These are phyloP conservation scores for Epichloe baconii DNA, from an alignment of 2,329 filamentous ascomycete species.

Conservation along the genomic window DNA sequence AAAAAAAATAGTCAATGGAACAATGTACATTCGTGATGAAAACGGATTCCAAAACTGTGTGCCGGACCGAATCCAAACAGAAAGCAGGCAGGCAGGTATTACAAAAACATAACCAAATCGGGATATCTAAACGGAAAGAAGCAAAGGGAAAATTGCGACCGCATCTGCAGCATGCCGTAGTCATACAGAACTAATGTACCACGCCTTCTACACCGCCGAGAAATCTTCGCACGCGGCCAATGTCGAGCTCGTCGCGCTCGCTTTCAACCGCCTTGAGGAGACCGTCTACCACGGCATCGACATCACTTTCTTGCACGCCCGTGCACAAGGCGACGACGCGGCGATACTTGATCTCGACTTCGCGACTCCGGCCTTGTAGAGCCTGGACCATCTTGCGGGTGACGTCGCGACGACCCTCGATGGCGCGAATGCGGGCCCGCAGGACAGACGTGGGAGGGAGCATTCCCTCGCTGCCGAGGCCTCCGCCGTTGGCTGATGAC, in stretches of 20 bases:
- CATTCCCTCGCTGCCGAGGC: slow-evolving; percentile 25
- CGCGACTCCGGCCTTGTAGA: slow-evolving; percentile 66
- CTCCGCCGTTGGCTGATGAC: slow-evolving; percentile 16
- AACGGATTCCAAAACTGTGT: too few relatives aligned
- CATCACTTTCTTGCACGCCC: slow-evolving; percentile 59
- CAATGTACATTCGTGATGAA: too few relatives aligned
- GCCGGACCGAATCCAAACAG: neutral
- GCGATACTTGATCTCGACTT: slow-evolving; percentile 77
- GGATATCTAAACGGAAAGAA: neutral
- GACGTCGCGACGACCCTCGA: slow-evolving; percentile 53
- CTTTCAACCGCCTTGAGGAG: slow-evolving; percentile 83
- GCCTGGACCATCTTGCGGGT: slow-evolving; percentile 55
- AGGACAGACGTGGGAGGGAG: slow-evolving; percentile 50
- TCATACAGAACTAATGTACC: slow-evolving; percentile 22
- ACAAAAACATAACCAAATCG: neutral
- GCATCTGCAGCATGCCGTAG: neutral
- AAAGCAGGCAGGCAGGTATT: neutral
- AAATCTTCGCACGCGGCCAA: slow-evolving; percentile 65
- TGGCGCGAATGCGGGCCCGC: slow-evolving; percentile 54
- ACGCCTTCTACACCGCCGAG: slow-evolving; percentile 63
- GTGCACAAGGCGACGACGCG: slow-evolving; percentile 83
- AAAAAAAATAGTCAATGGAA: neutral
- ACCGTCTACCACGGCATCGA: slow-evolving; percentile 68
- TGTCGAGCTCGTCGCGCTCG: slow-evolving; percentile 63
- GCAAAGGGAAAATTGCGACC: neutral